Conservation (phyloP, 768 basidiomycete species). For the Psilocybe tampanensis region DNA sequence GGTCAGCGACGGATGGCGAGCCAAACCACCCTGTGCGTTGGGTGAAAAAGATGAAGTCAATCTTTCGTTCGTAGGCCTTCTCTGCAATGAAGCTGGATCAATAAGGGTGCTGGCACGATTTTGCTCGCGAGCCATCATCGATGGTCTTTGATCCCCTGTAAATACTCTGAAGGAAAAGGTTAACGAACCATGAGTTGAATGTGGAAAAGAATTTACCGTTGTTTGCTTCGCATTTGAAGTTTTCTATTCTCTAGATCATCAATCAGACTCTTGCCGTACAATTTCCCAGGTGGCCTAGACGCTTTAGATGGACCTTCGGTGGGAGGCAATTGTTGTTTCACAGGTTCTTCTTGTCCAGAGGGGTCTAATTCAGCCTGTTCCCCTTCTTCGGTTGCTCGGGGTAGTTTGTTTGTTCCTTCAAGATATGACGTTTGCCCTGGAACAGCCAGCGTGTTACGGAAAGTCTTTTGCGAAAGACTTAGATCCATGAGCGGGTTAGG, state of each 20-base stretch:
- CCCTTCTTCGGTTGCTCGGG: conserved; percentile 76
- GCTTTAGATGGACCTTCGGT: conserved; percentile 34
- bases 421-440: conserved; percentile 70
- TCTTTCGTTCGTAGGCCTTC: conserved; percentile 48
- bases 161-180: conserved; percentile 61
- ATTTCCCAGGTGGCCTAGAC: conserved; percentile 71
- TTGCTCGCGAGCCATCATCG: conserved; percentile 85
- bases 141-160: conserved; percentile 83
- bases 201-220: conserved; percentile 56
- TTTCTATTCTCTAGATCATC: conserved; percentile 88
- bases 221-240: conserved; percentile 76
- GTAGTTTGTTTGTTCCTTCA: conserved; percentile 58
- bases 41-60: conserved; percentile 45
- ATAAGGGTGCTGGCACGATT: conserved; percentile 70
- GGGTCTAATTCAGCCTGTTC: conserved; percentile 64
- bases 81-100: conserved; percentile 63
- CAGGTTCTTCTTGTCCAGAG: conserved; percentile 38
- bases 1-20: conserved; percentile 51
- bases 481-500: conserved; percentile 78
- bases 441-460: conserved; percentile 77
- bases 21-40: conserved; percentile 36
- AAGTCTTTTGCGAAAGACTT: conserved; percentile 80
- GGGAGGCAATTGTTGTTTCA: conserved; percentile 28
- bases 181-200: neutral
- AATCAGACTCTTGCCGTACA: conserved; percentile 88